Evolutionary conservation across 768 basidiomycete species (phyloP), one percentile per base, ranked within the genome.

Genomic region (Kwoniella europaea): DNA sequence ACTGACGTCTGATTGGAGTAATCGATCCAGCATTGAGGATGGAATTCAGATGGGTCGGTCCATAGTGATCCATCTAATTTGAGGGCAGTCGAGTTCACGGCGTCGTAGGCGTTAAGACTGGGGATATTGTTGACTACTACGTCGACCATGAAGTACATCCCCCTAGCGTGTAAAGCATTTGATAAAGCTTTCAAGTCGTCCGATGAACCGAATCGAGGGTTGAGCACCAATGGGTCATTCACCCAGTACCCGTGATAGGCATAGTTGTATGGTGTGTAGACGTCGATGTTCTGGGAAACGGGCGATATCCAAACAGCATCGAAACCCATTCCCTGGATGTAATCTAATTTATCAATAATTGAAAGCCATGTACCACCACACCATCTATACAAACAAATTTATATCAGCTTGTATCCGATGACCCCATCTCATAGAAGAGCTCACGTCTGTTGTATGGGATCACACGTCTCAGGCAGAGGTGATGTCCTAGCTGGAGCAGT

Each of bases 81-180:
- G 9, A 82, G 67, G 7, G 72, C 53, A 4, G 57, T 54, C 6
- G 75, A 27, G 27, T 71, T 71, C 5, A 60, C 24, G 13, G 77
- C 54, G 20, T 75, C 88, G 6, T 88, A 88, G n/a, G 62, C 61
- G 18, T 54, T 68, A 1, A 90, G 54, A 13, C 73, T 84, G 87
- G 92, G 92, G 54, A 94, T 90, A 81, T 93, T 90, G 83, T 94
- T 94, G 43, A 91, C 89, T 22, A 93, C 91, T 42, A 91, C 83
- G 76, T 94, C 92, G 66, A 93, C 89, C 92, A 93, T 94, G 73
- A 94, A 84, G 80, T 89, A 79, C 93, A 94, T 93, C 63, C 87
- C 88, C 43, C 92, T 88, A n/a, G 85, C 84, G 82, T 94, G 92
- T 7, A 93, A 78, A 65, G 90, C 91, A 24, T 83, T 82, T 27